These are phyloP conservation scores for Medicago ruthenica DNA, from an alignment of 306 rosid genomes.

Conservation along the genomic window DNA sequence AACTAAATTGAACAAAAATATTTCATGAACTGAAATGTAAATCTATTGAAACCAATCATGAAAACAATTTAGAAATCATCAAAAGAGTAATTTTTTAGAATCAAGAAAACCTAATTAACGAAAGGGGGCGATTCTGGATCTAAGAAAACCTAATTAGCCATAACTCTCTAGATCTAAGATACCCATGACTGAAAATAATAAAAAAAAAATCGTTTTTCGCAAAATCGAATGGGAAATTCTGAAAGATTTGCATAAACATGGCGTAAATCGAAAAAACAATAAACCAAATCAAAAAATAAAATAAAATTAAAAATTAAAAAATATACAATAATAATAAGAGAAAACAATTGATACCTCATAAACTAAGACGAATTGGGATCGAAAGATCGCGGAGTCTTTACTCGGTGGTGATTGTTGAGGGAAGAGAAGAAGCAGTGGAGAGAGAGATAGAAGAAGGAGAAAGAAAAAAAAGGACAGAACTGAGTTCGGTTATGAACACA, in stretches of 20 bases:
- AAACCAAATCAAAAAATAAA: background rate
- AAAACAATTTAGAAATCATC: background rate
- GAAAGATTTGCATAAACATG: constrained; percentile 1
- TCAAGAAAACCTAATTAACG: constrained; percentile 1
- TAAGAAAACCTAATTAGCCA: constrained; percentile 1
- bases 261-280: constrained; percentile 27
- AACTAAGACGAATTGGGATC: constrained; percentile 93
- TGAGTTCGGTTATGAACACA: background rate
- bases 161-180: constrained; percentile 21
- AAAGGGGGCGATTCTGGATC: background rate
- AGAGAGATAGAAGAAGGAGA: background rate
- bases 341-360: constrained; percentile 69
- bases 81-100: background rate
- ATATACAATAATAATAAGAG: background rate
- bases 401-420: constrained; percentile 40
- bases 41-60: background rate
- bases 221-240: background rate
- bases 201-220: background rate
- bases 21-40: constrained; percentile 8
- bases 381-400: constrained; percentile 64
- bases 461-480: background rate
- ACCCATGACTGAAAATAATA: background rate
- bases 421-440: background rate
- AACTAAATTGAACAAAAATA: background rate
- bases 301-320: background rate